phyloP scores from a whole-genome alignment of 768 basidiomycete genomes.

The Omphalotus guepiniiformis region DNA sequence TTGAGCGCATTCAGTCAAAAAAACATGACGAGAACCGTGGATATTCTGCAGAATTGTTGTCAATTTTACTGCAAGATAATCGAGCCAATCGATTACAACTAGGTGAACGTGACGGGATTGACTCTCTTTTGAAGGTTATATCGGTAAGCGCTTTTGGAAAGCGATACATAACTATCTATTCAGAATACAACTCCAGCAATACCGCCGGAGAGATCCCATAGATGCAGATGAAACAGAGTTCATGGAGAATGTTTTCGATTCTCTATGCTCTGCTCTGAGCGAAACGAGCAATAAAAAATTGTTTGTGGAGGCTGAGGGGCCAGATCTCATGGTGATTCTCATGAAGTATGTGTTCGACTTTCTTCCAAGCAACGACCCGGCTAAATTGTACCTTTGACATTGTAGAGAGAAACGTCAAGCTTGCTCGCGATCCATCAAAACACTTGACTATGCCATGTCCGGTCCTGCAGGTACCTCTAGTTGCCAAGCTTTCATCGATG shows the following conservation, averaged over 20 bases:
- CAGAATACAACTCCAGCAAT: slow-evolving; percentile 54
- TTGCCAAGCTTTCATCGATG: slow-evolving; percentile 86
- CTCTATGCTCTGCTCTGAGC: slow-evolving; percentile 78
- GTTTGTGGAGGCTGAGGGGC: slow-evolving; percentile 89
- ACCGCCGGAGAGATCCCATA: slow-evolving; percentile 75
- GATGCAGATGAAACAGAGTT: slow-evolving; percentile 93
- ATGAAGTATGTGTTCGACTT: slow-evolving; percentile 67
- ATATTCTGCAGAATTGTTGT: slow-evolving; percentile 91
- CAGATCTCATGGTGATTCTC: slow-evolving; percentile 97
- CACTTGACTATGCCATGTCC: slow-evolving; percentile 87
- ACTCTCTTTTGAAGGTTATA: slow-evolving; percentile 66
- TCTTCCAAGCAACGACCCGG: background rate
- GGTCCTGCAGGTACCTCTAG: slow-evolving; percentile 60
- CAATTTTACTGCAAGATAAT: slow-evolving; percentile 81
- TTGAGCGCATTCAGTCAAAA: slow-evolving; percentile 69
- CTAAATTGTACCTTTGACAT: slow-evolving; percentile 12
- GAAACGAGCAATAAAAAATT: slow-evolving; percentile 75
- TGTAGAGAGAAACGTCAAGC: slow-evolving; percentile 78
- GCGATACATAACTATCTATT: slow-evolving; percentile 9
- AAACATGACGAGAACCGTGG: slow-evolving; percentile 85
- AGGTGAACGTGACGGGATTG: slow-evolving; percentile 74
- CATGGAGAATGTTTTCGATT: slow-evolving; percentile 96
- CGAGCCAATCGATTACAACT: slow-evolving; percentile 63
- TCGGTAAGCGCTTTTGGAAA: slow-evolving; percentile 54
- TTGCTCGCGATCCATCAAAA: slow-evolving; percentile 82